Conservation (phyloP, 2,329 filamentous ascomycete species). For the Lithohypha guttulata region DNA sequence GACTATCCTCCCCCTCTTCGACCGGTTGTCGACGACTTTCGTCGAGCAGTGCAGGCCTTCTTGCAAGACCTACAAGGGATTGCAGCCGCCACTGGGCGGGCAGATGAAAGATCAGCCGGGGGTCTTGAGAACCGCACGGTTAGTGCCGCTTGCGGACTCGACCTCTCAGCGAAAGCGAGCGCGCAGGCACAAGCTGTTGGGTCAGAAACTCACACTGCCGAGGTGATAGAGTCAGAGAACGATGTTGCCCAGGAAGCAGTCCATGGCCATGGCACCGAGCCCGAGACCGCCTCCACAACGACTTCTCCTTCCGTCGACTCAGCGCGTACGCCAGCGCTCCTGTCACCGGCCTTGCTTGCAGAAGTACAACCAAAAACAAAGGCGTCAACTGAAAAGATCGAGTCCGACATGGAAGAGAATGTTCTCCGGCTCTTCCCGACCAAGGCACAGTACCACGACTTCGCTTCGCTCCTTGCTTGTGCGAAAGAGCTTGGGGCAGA, state of each 20-base stretch:
- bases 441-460: slow-evolving; percentile 1
- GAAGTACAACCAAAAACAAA: neutral
- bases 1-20: slow-evolving; percentile 1
- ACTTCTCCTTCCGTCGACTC: neutral
- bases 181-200: neutral
- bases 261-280: neutral
- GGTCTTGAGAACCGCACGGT: neutral
- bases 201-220: neutral
- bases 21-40: neutral
- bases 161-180: neutral
- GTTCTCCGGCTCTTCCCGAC: slow-evolving; percentile 2
- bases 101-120: neutral
- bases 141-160: neutral
- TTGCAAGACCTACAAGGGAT: neutral
- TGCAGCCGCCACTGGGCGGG: neutral
- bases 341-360: neutral
- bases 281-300: neutral
- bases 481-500: slow-evolving; percentile 1
- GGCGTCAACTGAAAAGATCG: slow-evolving; percentile 3
- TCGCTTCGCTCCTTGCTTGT: neutral
- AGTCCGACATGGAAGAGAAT: slow-evolving; percentile 2
- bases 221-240: neutral
- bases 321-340: neutral
- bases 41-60: neutral
- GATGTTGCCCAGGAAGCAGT: neutral